Percentiles rank a stretch among this genome's conserved stretches.
Evolutionary conservation across 2,329 filamentous ascomycete species (phyloP).

Genomic region (Orbilia blumenaviensis): DNA sequence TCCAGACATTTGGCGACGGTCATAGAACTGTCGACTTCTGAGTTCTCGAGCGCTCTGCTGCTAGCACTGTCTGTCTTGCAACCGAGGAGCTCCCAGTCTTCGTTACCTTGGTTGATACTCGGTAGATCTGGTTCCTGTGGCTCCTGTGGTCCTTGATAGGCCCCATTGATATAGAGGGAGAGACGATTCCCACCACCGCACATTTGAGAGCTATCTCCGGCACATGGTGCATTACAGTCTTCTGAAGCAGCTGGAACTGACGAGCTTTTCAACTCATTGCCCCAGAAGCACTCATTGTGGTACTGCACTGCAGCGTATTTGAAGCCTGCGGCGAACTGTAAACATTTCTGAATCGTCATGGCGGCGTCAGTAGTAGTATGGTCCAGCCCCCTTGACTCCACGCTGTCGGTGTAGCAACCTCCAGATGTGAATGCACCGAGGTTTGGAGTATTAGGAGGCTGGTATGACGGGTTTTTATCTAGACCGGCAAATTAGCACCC

Average conservation of each 20-base stretch:
- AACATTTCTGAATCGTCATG: slow-evolving; percentile 17
- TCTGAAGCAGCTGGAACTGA: slow-evolving; percentile 1
- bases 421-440: neutral
- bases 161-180: neutral
- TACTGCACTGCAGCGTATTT: slow-evolving; percentile 61
- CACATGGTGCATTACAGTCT: slow-evolving; percentile 2
- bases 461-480: slow-evolving; percentile 22
- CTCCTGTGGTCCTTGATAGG: neutral
- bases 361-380: neutral
- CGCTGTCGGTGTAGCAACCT: slow-evolving; percentile 12
- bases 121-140: neutral
- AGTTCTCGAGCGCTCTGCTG: neutral
- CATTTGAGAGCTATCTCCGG: slow-evolving; percentile 4
- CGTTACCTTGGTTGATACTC: slow-evolving; percentile 1
- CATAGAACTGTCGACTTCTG: slow-evolving; percentile 7
- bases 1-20: slow-evolving; percentile 28
- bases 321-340: slow-evolving; percentile 58
- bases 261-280: slow-evolving; percentile 55
- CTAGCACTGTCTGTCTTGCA: slow-evolving; percentile 13
- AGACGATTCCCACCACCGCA: slow-evolving; percentile 8
- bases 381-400: slow-evolving; percentile 9
- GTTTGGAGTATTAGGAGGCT: neutral
- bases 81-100: slow-evolving; percentile 12
- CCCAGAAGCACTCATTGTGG: slow-evolving; percentile 62
- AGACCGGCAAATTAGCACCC: neutral